Evolutionary conservation across 768 basidiomycete genomes (phyloP).

Genomic region (Pleurotus cornucopiae): DNA sequence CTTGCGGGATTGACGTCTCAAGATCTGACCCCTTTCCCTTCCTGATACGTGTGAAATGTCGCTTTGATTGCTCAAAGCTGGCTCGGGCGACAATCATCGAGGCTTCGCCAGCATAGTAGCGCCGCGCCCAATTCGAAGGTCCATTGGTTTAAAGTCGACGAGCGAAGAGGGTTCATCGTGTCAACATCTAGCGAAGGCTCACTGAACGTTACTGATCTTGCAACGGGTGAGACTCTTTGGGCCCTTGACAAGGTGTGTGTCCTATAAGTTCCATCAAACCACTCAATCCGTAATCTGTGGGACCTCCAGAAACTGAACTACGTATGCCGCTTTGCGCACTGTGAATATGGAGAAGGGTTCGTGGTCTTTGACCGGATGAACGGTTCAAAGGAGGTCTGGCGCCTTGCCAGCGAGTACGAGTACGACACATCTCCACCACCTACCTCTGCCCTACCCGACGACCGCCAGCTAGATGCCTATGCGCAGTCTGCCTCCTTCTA

Average conservation of each 20-base stretch:
- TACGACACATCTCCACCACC: constrained; percentile 17
- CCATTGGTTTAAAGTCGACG: constrained; percentile 78
- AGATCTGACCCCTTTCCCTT: too few species aligned
- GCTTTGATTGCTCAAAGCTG: constrained; percentile 46
- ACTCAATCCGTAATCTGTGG: background rate
- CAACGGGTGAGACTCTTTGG: constrained; percentile 53
- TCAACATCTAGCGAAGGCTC: constrained; percentile 55
- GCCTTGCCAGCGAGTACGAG: constrained; percentile 34
- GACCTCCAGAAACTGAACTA: constrained; percentile 29
- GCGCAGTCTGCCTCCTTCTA: constrained; percentile 8
- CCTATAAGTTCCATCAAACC: background rate
- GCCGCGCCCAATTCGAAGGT: constrained; percentile 31
- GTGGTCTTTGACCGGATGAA: constrained; percentile 62
- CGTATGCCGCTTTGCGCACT: constrained; percentile 58
- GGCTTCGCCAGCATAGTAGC: constrained; percentile 24
- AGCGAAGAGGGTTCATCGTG: constrained; percentile 53
- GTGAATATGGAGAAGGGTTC: constrained; percentile 71
- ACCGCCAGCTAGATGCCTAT: constrained; percentile 15
- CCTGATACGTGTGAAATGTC: too few species aligned
- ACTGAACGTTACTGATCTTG: constrained; percentile 52
- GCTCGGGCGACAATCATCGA: constrained; percentile 46
- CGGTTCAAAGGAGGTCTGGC: constrained; percentile 70
- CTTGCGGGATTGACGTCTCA: too few species aligned
- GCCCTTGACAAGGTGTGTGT: constrained; percentile 44
- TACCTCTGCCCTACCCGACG: constrained; percentile 27